A percentile compares a stretch with the other conserved stretches of the same genome.
Conservation (phyloP, 768 basidiomycete species). For the Amanita polypyramis region DNA sequence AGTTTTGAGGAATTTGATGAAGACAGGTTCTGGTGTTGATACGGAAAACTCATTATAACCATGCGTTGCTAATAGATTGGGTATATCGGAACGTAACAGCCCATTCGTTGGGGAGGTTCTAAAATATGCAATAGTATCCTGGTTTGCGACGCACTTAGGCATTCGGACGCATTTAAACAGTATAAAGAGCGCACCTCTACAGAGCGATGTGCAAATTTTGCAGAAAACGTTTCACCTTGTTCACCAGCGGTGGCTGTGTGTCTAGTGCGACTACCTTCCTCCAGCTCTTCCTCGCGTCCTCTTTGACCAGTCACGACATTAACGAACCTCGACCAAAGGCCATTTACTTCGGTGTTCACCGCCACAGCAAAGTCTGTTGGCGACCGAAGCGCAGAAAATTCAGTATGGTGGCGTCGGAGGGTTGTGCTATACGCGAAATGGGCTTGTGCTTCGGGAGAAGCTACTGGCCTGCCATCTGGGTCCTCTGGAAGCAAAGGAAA, state of each 20-base stretch:
- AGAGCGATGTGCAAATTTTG: slow-evolving; percentile 56
- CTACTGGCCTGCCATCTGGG: slow-evolving; percentile 38
- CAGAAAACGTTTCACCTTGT: slow-evolving; percentile 48
- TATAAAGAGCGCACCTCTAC: slow-evolving; percentile 39
- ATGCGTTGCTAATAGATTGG: slow-evolving; percentile 51
- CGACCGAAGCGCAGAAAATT: slow-evolving; percentile 32
- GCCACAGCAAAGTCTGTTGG: slow-evolving; percentile 37
- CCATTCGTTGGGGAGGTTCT: slow-evolving; percentile 54
- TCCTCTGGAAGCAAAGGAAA: slow-evolving; percentile 51
- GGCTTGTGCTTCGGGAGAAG: slow-evolving; percentile 50
- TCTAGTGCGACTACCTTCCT: slow-evolving; percentile 30
- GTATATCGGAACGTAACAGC: slow-evolving; percentile 51
- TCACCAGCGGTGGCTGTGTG: slow-evolving; percentile 18
- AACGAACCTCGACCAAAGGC: slow-evolving; percentile 40
- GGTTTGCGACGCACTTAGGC: slow-evolving; percentile 5
- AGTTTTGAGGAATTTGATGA: slow-evolving; percentile 87
- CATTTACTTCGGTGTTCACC: slow-evolving; percentile 36
- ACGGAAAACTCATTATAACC: slow-evolving; percentile 96
- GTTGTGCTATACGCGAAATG: slow-evolving; percentile 85
- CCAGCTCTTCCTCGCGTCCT: slow-evolving; percentile 11
- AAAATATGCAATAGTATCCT: slow-evolving; percentile 72
- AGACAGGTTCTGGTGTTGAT: slow-evolving; percentile 63
- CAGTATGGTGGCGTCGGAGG: slow-evolving; percentile 54
- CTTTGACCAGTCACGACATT: slow-evolving; percentile 29
- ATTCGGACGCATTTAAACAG: slow-evolving; percentile 3